Percentiles rank a stretch among this genome's conserved stretches.
Evolutionary conservation across 345 rosid species (phyloP).

Genomic region (Chamaenerion angustifolium): DNA sequence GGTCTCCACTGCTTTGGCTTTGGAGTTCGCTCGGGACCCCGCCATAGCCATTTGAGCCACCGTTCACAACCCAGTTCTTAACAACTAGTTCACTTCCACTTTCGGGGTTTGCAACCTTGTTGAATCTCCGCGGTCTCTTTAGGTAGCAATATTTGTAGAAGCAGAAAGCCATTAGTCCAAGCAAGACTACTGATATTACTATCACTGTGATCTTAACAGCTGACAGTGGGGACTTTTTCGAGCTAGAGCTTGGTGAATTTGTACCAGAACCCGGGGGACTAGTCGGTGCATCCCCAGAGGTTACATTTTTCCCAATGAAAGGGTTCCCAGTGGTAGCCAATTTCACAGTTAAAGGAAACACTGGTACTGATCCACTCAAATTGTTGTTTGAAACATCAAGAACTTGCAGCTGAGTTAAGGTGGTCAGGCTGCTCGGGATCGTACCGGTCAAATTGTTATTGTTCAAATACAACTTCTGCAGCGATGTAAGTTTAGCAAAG

Average conservation of each 20-base stretch:
- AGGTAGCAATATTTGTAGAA: constrained; percentile 26
- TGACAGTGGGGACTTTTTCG: constrained; percentile 14
- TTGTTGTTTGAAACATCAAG: constrained; percentile 71
- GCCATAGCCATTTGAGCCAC: constrained; percentile 22
- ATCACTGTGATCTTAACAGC: constrained; percentile 32
- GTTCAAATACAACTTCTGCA: constrained; percentile 38
- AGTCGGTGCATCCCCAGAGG: constrained; percentile 13
- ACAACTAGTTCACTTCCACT: constrained; percentile 22
- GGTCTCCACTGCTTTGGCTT: constrained; percentile 50
- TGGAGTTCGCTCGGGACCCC: constrained; percentile 28
- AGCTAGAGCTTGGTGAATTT: constrained; percentile 12
- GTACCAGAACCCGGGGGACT: constrained; percentile 8
- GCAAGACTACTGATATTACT: constrained; percentile 29
- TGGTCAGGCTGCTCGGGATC: constrained; percentile 47
- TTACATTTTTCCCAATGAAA: constrained; percentile 19
- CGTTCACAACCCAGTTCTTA: constrained; percentile 20
- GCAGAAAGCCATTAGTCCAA: constrained; percentile 31
- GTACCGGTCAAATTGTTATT: constrained; percentile 46
- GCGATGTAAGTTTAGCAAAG: constrained; percentile 33
- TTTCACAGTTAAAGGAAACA: constrained; percentile 28
- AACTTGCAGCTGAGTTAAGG: constrained; percentile 23
- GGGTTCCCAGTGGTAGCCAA: constrained; percentile 34
- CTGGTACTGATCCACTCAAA: constrained; percentile 36
- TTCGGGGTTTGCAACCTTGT: constrained; percentile 25
- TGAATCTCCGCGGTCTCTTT: constrained; percentile 25